Base-by-base conservation (phyloP, 1,284 basidiomycete species). In the Trichosporon sp. region DNA sequence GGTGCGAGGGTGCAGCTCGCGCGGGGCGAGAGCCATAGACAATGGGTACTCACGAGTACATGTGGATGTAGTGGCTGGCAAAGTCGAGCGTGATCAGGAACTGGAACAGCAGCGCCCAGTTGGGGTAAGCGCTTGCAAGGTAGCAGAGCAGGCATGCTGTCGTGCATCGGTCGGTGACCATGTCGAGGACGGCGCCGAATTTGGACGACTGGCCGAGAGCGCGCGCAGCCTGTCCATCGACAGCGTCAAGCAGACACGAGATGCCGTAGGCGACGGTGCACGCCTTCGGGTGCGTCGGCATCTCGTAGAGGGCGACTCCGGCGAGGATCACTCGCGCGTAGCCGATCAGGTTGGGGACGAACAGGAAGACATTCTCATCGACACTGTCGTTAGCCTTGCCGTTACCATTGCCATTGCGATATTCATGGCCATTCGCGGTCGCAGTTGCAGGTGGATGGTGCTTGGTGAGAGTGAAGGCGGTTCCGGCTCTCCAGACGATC, bases 121-220 rank as follows among this genome's bases (percentile, higher is more conserved):
- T 75, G 8, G 93, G 92, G 81, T 97, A 99, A 19, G 33, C 56
- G 46, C 37, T 14, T 9, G 93, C 88, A 44, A 99, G 86, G 84
- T 95, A 98, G 80, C 92, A 96, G 32, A 99, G 84, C 67, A 99
- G 83, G 78, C 94, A 95, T 1, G 94, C 90, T 3, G 96, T 99
- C 37, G 96, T 95, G 83, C 95, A 97, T 71, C 95, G 85, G 80
- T 99, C 95, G n/a, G 96, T 99, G 61, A 99, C 95, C 96, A 99
- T 99, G 81, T 99, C 96, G 72, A 99, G 83, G 40, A 99, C 95
- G 4, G 94, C 95, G 40, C 96, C 96, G 79, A 99, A 98, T 81
- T 95, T 95, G 65, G 91, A 93, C 19, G 91, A 88, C 81, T 99
- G 95, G 7, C 88, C 88, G 34, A 97, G 82, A 2, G 86, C 86